Base-by-base conservation (phyloP, 352 stramenopile species). In the Globisporangium nunn region DNA sequence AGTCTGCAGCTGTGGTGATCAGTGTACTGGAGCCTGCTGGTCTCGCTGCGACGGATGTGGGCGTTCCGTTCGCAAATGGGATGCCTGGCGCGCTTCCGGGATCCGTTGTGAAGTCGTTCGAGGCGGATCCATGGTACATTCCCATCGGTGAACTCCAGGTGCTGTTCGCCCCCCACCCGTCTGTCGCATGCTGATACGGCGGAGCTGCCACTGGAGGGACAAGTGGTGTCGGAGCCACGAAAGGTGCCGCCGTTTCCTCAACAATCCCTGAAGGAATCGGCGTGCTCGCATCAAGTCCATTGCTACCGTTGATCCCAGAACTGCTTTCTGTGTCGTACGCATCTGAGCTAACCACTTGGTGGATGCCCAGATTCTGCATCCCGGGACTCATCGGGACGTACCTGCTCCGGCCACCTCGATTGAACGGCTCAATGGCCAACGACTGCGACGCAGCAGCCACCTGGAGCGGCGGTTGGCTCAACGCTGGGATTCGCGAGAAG, bases 1-100 rank as follows among this genome's bases (percentile, higher is more conserved):
- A 57, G 56, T 62, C 39, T 57, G 58, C 31, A 56, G 61, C 50
- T 47, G 64, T 61, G 40, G 56, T 64, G 39, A 71, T 59, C 44
- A 60, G 56, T 57, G 58, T 61, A 23, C 23, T 74, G 8, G 33
- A 17, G 43, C 14, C 28, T 45, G 40, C 29, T 12, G 33, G 3
- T 18, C 18, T 17, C 40, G 15, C 15, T 30, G 12, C 15, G 5
- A 33, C 33, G 31, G 39, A 6, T 17, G 6, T 37, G 10, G 46
- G 23, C 1, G 8, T 8, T 8, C 33, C 33, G 4, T 5, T 8
- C 4, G 35, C 35, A 11, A 14, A 7, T 4, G 7, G 35, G 23
- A 33, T 6, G 3, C 37, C 51, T 23, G 37, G 40, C n/a, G 15
- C 28, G n/a, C 14, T 30, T 2, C 18, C 51, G 17, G 31, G 40